These are phyloP conservation scores for Kwoniella sp. DNA, from an alignment of 768 basidiomycete genomes.

Conservation along the genomic window DNA sequence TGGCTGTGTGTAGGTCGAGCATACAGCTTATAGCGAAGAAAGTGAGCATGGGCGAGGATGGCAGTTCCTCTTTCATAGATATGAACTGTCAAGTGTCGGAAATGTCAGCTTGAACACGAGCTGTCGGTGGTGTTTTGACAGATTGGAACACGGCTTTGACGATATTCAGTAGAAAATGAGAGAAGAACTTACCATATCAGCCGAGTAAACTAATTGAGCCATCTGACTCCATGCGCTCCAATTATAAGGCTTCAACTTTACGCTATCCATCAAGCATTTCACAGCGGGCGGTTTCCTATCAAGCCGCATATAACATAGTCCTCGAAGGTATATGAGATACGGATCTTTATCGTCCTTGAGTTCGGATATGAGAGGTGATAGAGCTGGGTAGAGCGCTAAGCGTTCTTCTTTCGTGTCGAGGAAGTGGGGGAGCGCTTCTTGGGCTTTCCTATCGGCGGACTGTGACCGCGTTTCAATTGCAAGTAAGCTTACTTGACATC, in stretches of 20 bases:
- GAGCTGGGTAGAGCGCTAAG: constrained; percentile 46
- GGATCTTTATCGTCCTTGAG: constrained; percentile 49
- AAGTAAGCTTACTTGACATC: too few relatives aligned
- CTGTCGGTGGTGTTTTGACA: too few relatives aligned
- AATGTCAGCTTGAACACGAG: background rate
- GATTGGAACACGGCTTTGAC: too few relatives aligned
- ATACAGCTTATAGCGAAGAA: constrained; percentile 86
- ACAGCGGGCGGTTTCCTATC: constrained; percentile 82
- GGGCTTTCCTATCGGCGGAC: constrained; percentile 80
- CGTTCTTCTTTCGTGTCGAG: constrained; percentile 58
- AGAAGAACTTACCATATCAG: constrained; percentile 71
- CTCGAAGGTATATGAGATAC: constrained; percentile 61
- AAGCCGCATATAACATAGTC: constrained; percentile 76
- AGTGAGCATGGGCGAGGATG: constrained; percentile 63
- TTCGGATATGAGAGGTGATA: constrained; percentile 47
- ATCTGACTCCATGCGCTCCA: constrained; percentile 91
- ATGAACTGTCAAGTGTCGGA: constrained; percentile 48
- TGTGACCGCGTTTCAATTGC: too few relatives aligned
- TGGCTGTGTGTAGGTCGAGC: constrained; percentile 84
- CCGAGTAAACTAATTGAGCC: constrained; percentile 71
- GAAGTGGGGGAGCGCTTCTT: constrained; percentile 68
- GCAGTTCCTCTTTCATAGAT: constrained; percentile 59
- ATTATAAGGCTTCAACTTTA: constrained; percentile 82
- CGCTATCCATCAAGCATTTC: constrained; percentile 73
- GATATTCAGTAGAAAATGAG: constrained; percentile 16